Conservation (phyloP, 2,329 filamentous ascomycete species). For the Ophiostoma pallidulum region DNA sequence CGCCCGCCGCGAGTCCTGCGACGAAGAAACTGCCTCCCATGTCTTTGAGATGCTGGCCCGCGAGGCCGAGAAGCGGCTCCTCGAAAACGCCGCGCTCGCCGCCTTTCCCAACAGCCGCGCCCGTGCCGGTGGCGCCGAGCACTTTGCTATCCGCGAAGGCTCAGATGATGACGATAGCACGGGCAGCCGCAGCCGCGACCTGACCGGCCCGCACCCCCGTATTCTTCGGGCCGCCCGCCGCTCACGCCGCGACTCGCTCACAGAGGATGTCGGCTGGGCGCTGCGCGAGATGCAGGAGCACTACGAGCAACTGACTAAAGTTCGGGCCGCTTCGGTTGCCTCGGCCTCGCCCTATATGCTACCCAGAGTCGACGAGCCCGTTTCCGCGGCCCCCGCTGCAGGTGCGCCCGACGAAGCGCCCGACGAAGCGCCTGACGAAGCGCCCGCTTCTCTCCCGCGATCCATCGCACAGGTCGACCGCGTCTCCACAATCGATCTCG, state of each 20-base stretch:
- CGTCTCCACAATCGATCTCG: slow-evolving; percentile 26
- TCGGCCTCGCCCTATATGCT: slow-evolving; percentile 5
- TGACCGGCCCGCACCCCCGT: slow-evolving; percentile 6
- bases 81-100: slow-evolving; percentile 59
- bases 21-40: slow-evolving; percentile 67
- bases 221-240: slow-evolving; percentile 13
- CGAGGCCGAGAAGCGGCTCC: slow-evolving; percentile 69
- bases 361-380: neutral
- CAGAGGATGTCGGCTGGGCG: slow-evolving; percentile 59
- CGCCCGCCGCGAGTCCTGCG: slow-evolving; percentile 59
- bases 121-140: slow-evolving; percentile 59
- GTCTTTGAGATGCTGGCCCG: slow-evolving; percentile 70
- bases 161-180: slow-evolving; percentile 44
- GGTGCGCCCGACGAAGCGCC: neutral
- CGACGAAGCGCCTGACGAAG: neutral
- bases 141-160: slow-evolving; percentile 59
- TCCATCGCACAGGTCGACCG: slow-evolving; percentile 26
- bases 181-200: slow-evolving; percentile 14
- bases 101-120: slow-evolving; percentile 67
- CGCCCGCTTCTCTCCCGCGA: neutral
- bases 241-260: slow-evolving; percentile 49
- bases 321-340: slow-evolving; percentile 15
- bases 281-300: slow-evolving; percentile 73
- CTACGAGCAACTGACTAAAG: slow-evolving; percentile 53
- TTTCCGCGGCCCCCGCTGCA: neutral